Percentiles rank a stretch among this genome's conserved stretches.
Conservation (phyloP, 352 stramenopile species). For the Globisporangium uncinulatum region DNA sequence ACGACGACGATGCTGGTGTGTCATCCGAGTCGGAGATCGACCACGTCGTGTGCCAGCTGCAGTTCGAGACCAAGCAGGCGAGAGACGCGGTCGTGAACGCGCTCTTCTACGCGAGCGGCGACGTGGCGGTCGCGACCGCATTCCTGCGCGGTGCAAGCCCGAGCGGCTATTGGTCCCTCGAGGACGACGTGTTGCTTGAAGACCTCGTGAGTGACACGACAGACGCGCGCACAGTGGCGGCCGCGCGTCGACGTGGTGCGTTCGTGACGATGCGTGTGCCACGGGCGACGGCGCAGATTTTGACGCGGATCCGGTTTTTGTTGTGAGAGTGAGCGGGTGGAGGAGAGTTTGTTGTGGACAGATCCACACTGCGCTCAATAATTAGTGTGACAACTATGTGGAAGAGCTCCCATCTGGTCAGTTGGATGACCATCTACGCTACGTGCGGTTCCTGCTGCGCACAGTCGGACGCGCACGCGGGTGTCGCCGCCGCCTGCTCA, state of each 20-base stretch:
- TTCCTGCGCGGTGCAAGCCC: slow-evolving; percentile 31
- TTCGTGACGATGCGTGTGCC: slow-evolving; percentile 35
- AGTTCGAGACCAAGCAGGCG: slow-evolving; percentile 26
- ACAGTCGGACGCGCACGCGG: background rate
- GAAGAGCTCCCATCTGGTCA: too few relatives aligned
- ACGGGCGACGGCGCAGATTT: slow-evolving; percentile 33
- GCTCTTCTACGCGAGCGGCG: slow-evolving; percentile 36
- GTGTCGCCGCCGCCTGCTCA: too few relatives aligned
- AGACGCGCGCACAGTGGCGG: slow-evolving; percentile 12
- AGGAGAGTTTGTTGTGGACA: background rate
- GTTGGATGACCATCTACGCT: background rate
- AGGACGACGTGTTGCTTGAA: slow-evolving; percentile 46
- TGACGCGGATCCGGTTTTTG: slow-evolving; percentile 51
- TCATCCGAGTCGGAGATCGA: slow-evolving; percentile 24
- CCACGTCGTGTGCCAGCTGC: slow-evolving; percentile 23
- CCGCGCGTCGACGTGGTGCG: slow-evolving; percentile 21
- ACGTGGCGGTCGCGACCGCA: slow-evolving; percentile 19
- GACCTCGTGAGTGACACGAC: slow-evolving; percentile 12
- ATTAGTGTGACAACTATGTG: background rate
- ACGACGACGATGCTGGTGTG: slow-evolving; percentile 5
- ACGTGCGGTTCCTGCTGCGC: slow-evolving; percentile 9
- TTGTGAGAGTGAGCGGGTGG: slow-evolving; percentile 26
- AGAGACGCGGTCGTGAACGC: slow-evolving; percentile 25
- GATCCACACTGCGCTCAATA: background rate
- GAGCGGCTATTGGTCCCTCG: slow-evolving; percentile 33